Base-by-base conservation (phyloP, 2,329 filamentous ascomycete species). In the Aspergillus persii region DNA sequence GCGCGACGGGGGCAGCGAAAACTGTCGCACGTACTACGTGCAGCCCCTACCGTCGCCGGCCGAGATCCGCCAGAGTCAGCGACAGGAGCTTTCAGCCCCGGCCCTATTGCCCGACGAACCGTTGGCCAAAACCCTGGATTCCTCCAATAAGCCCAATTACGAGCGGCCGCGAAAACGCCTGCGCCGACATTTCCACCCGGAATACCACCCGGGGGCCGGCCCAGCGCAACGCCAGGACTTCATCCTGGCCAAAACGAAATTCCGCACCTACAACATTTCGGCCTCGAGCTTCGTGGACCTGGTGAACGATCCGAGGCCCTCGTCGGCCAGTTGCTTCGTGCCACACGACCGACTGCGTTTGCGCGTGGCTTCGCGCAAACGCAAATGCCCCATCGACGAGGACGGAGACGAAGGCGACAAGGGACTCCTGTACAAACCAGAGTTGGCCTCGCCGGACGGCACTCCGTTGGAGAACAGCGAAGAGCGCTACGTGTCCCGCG, bases 21-120 rank as follows among this genome's bases (percentile, higher is more conserved):
- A 86, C 58, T 79, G 82, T 46, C 82, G 89, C 29, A 89, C 84
- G 0, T 90, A 87, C 67, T 92, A 92, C 71, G 84, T 78, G 9
- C 73, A 79, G 47, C 71, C 73, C 4, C 69, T 80, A 9, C 67
- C 69, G 4, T 71, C 68, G 12, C 71, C 70, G 3, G 64, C 66
- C 29, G 67, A 73, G 49, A 63, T 67, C 15, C 53, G 54, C 29
- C 57, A 60, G 53, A 65, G 62, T 27, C 63, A 67, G 30, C 59
- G 47, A 39, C 57, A 29, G 47, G 31, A 60, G 11, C 63, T 65
- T 51, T 39, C 61, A 8, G 60, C 58, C 9, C 60, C 62, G 31
- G 44, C 48, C 23, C 36, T 62, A 9, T 60, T 71, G 8, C 68
- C 68, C 8, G 65, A 74, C 53, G 70, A 74, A 23, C 71, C 67